Percentiles rank a stretch among this genome's conserved stretches.
Evolutionary conservation across 768 basidiomycete species (phyloP).

Genomic region (Leucosporidium scottii): DNA sequence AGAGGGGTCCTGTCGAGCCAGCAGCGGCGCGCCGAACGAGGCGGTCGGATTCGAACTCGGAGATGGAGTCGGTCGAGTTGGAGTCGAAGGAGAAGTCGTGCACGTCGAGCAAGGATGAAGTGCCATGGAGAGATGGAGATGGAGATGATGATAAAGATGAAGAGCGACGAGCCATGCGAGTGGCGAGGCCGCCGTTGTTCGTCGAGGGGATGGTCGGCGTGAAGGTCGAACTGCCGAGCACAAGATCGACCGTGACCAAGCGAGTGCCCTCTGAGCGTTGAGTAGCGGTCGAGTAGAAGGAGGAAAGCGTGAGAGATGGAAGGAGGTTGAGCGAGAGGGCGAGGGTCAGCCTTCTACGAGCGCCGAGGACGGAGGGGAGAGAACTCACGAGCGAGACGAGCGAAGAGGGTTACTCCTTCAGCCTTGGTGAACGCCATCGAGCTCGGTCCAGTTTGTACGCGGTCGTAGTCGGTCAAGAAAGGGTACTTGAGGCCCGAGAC

Average conservation of each 20-base stretch:
- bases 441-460: too few species aligned
- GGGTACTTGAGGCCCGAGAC: neutral
- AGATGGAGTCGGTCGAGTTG: too few species aligned
- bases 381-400: neutral
- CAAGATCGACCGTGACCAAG: conserved; percentile 7
- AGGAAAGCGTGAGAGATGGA: neutral
- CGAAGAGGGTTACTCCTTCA: too few species aligned
- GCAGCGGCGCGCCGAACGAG: too few species aligned
- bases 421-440: too few species aligned
- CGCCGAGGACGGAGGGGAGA: neutral
- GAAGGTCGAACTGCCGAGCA: conserved; percentile 15
- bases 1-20: neutral
- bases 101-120: neutral
- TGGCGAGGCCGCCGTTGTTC: neutral
- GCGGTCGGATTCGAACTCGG: too few species aligned
- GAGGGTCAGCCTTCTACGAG: neutral
- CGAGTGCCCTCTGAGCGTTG: too few species aligned
- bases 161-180: neutral
- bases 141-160: neutral
- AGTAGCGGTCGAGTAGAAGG: neutral
- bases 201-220: neutral
- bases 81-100: neutral
- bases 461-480: neutral
- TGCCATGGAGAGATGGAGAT: neutral
- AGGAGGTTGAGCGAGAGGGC: neutral